A percentile compares a stretch with the other conserved stretches of the same genome.
These are phyloP conservation scores for Saccharomycopsis hybrid DNA, from an alignment of 1,139 yeast species.

Conservation along the genomic window DNA sequence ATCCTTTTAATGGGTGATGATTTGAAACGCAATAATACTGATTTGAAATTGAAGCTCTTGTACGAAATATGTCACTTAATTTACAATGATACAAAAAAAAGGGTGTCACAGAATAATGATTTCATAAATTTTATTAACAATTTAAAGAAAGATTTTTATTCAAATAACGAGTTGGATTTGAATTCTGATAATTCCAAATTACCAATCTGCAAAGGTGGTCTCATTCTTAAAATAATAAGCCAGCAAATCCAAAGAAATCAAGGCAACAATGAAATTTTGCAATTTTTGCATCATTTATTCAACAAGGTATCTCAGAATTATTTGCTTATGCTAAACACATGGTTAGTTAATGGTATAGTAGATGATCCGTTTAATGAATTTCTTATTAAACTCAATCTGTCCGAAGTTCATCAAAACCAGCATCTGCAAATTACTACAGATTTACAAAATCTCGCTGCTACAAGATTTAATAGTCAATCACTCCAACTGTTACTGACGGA, in stretches of 20 bases:
- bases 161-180: constrained; percentile 32
- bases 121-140: constrained; percentile 11
- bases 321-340: constrained; percentile 59
- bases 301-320: constrained; percentile 59
- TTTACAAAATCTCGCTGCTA: too few species aligned
- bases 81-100: constrained; percentile 1
- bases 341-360: constrained; percentile 73
- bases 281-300: constrained; percentile 47
- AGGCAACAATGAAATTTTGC: constrained; percentile 59
- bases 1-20: constrained; percentile 13
- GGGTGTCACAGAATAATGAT: constrained; percentile 9
- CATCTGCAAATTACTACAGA: too few species aligned
- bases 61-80: constrained; percentile 18
- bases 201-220: constrained; percentile 58
- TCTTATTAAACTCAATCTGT: constrained; percentile 43
- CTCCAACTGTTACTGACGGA: too few species aligned
- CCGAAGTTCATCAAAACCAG: too few species aligned
- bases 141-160: constrained; percentile 11
- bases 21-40: constrained; percentile 12
- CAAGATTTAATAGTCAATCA: too few species aligned
- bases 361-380: constrained; percentile 83
- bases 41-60: constrained; percentile 29
- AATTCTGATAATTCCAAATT: constrained; percentile 33
- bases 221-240: constrained; percentile 57
- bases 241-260: constrained; percentile 46